Base-by-base conservation (phyloP, 106 monocot genomes). In the Dioscorea dumetorum region DNA sequence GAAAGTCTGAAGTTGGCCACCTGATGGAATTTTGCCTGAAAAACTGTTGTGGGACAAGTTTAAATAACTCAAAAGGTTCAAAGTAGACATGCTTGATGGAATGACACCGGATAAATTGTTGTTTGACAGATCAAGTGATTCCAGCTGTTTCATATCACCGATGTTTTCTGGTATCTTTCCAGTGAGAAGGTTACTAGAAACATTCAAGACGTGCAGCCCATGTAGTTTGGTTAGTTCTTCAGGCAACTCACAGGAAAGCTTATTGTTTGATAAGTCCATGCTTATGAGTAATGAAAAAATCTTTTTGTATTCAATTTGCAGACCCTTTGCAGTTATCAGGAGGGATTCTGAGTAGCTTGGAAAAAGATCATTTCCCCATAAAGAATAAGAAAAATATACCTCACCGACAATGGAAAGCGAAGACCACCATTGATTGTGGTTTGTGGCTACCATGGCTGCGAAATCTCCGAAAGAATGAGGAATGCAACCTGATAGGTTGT, bases 31-130 rank as follows among this genome's bases (percentile, higher is more conserved):
- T 24, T 24, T 60, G 8, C 78, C 78, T 1, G 73, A 74, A 1
- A 82, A 32, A 50, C 74, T 70, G 48, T 78, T 78, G 17, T 70
- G 66, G 2, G 73, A 82, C 32, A 82, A 4, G 66, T 82, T 77
- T 31, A 77, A 62, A 68, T 72, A 2, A 48, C 32, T 61, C 22
- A 82, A 73, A 15, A 9, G 63, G 21, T 50, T 23, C 58, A 82
- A 52, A 22, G 16, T 3, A 0, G 66, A 64, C 18, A 82, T 68
- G 69, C 14, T 58, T 4, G 22, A 19, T 22, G 82, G 78, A 59
- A 83, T 78, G 14, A 12, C 49, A 24, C 82, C 82, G 0, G 68
- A 58, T 16, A 82, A 34, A 3, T 60, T 23, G 60, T 82, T 82
- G 0, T 23, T 34, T 5, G 75, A 83, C 2, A 83, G 60, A 48